Percentiles rank a stretch among this genome's conserved stretches.
Evolutionary conservation across 306 rosid genomes (phyloP).

Genomic region (Senna siamea): DNA sequence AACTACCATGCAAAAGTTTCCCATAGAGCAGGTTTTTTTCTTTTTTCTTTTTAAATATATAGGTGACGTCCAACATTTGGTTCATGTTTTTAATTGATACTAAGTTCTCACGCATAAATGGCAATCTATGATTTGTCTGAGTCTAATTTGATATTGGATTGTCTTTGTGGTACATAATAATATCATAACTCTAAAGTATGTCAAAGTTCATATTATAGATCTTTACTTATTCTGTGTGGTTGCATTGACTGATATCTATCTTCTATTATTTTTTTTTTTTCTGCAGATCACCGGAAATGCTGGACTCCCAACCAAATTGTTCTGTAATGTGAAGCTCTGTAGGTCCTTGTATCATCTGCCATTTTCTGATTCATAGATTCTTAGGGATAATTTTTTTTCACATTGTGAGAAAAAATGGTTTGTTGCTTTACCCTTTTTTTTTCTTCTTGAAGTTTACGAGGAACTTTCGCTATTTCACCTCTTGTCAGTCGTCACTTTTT

Average conservation of each 20-base stretch:
- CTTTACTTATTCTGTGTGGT: background rate
- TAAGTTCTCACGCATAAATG: background rate
- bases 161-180: background rate
- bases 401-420: constrained; percentile 45
- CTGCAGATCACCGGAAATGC: constrained; percentile 92
- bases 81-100: no score
- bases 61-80: no score
- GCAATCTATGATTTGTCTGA: constrained; percentile 7
- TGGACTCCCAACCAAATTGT: constrained; percentile 72
- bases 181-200: no score
- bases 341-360: constrained; percentile 16
- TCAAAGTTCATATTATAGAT: background rate
- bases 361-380: constrained; percentile 34
- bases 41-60: no score
- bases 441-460: constrained; percentile 22
- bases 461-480: constrained; percentile 30
- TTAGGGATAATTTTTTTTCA: constrained; percentile 33
- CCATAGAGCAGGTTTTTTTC: background rate
- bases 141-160: background rate
- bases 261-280: constrained; percentile 20
- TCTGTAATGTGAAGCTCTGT: constrained; percentile 69
- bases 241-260: constrained; percentile 15
- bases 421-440: constrained; percentile 20
- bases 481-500: background rate
- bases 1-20: background rate